Evolutionary conservation across 306 rosid species (phyloP).

Genomic region (Trifolium subterraneum): DNA sequence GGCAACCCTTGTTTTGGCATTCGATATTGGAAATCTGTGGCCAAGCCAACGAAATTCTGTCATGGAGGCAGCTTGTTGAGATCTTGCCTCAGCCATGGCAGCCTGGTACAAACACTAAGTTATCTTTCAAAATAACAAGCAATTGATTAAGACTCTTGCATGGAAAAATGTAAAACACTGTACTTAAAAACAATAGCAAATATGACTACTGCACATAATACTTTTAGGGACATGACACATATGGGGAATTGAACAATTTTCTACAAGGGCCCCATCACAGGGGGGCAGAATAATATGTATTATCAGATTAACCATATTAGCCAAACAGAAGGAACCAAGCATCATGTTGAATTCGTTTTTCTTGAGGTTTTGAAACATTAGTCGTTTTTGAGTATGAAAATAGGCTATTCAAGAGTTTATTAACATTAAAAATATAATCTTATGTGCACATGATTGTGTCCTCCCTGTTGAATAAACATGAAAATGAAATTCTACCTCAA

Average conservation of each 20-base stretch:
- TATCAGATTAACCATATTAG: slow-evolving; percentile 3
- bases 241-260: slow-evolving; percentile 7
- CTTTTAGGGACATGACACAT: slow-evolving; percentile 14
- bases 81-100: slow-evolving; percentile 98
- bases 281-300: neutral
- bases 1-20: slow-evolving; percentile 95
- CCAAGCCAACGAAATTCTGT: slow-evolving; percentile 98
- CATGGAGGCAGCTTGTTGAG: slow-evolving; percentile 99
- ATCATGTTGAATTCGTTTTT: slow-evolving; percentile 1
- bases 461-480: slow-evolving; percentile 17
- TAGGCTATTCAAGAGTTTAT: slow-evolving; percentile 1
- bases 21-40: slow-evolving; percentile 88
- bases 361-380: slow-evolving; percentile 10
- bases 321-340: slow-evolving; percentile 16
- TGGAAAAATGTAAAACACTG: slow-evolving; percentile 8
- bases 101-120: slow-evolving; percentile 62
- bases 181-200: slow-evolving; percentile 14
- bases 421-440: neutral
- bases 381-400: slow-evolving; percentile 32
- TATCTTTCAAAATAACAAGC: slow-evolving; percentile 33
- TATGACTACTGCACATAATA: neutral
- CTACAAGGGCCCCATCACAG: neutral
- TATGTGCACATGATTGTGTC: slow-evolving; percentile 1
- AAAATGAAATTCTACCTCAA: slow-evolving; percentile 30
- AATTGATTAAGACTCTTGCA: slow-evolving; percentile 14